phyloP scores from a whole-genome alignment of 164 flowering plant genomes.

The Magnolia changhungtana region DNA sequence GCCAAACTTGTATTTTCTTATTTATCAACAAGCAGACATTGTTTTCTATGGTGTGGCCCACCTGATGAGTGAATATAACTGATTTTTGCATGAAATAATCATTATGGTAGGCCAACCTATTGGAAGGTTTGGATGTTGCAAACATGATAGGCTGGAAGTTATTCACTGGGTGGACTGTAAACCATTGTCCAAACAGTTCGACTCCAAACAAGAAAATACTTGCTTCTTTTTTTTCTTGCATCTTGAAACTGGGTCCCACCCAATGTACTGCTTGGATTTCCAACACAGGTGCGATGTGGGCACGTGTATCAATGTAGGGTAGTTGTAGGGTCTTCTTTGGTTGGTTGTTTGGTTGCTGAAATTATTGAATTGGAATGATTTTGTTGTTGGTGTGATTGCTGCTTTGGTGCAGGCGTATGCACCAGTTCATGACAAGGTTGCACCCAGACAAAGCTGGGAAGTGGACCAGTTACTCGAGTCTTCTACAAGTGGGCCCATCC shows the following conservation, averaged over 20 bases:
- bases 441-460: conserved; percentile 19
- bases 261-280: neutral
- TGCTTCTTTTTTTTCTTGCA: neutral
- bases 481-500: conserved; percentile 31
- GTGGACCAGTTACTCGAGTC: conserved; percentile 21
- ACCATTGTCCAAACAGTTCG: too few relatives aligned
- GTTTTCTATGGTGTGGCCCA: too few relatives aligned
- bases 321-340: neutral
- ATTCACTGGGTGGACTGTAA: too few relatives aligned
- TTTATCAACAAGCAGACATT: too few relatives aligned
- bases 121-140: too few relatives aligned
- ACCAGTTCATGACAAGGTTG: conserved; percentile 20
- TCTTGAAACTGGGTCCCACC: neutral
- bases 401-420: conserved; percentile 15
- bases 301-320: neutral
- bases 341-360: neutral
- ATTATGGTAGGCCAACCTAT: too few relatives aligned
- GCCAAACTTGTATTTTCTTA: too few relatives aligned
- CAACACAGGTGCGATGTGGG: neutral
- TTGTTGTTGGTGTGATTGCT: neutral
- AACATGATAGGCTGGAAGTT: too few relatives aligned
- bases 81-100: too few relatives aligned
- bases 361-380: conserved; percentile 1
- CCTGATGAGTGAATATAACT: too few relatives aligned
- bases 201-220: neutral